These are phyloP conservation scores for Puccinellia tenuiflora DNA, from an alignment of 176 grass and related monocot species.

Conservation along the genomic window DNA sequence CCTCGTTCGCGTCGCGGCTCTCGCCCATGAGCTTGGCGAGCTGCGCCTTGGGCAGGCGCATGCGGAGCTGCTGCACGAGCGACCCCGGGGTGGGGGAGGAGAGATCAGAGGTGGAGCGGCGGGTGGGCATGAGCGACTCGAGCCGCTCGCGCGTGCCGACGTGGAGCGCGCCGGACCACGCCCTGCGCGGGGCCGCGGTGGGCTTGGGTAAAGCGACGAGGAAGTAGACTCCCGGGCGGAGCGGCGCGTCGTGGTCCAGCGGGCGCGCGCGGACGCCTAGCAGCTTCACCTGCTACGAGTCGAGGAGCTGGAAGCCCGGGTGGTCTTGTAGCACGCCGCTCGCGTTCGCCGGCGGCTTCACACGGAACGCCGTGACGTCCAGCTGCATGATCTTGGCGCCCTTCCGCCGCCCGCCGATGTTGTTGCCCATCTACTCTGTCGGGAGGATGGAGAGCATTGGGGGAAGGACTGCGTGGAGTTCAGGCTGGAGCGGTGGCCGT, in stretches of 20 bases:
- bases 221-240: slow-evolving; percentile 77
- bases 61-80: slow-evolving; percentile 37
- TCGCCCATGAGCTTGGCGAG: slow-evolving; percentile 67
- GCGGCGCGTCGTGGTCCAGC: slow-evolving; percentile 41
- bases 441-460: no score
- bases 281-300: slow-evolving; percentile 70
- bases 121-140: slow-evolving; percentile 80
- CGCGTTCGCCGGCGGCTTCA: slow-evolving; percentile 58
- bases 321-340: slow-evolving; percentile 54
- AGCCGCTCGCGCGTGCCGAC: slow-evolving; percentile 77
- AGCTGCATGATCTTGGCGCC: slow-evolving; percentile 96
- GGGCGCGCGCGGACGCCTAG: slow-evolving; percentile 56
- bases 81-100: slow-evolving; percentile 18
- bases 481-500: no score
- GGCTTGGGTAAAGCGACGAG: slow-evolving; percentile 67
- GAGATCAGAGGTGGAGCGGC: slow-evolving; percentile 80
- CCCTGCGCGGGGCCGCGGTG: slow-evolving; percentile 27
- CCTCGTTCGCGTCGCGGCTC: slow-evolving; percentile 59
- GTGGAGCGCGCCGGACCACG: slow-evolving; percentile 74
- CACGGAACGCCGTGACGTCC: slow-evolving; percentile 71
- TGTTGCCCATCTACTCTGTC: slow-evolving; percentile 99
- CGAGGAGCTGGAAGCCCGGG: slow-evolving; percentile 57
- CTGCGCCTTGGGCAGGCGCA: slow-evolving; percentile 77
- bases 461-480: no score
- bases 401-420: slow-evolving; percentile 58